Evolutionary conservation across 352 stramenopile genomes (phyloP).

Genomic region (Globisporangium paroecandrum): DNA sequence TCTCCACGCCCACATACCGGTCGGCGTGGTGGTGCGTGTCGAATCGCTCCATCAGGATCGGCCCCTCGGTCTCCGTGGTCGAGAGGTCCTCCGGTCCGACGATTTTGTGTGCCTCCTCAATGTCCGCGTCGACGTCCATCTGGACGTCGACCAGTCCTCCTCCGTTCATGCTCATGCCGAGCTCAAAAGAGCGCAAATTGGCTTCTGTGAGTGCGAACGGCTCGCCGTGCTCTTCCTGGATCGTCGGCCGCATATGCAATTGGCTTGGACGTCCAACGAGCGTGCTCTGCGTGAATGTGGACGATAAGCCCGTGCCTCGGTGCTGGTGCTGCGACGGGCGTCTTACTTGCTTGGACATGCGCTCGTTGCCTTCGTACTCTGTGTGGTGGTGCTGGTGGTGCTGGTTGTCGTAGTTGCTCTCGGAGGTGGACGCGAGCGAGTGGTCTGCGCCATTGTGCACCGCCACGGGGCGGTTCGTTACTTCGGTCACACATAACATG

Average conservation of each 20-base stretch:
- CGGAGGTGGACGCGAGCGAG: slow-evolving; percentile 7
- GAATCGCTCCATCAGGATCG: neutral
- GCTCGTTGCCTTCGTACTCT: slow-evolving; percentile 19
- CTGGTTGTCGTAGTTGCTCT: slow-evolving; percentile 13
- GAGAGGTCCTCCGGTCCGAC: slow-evolving; percentile 4
- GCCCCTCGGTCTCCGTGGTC: neutral
- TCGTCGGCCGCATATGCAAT: neutral
- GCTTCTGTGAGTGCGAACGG: slow-evolving; percentile 17
- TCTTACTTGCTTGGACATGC: slow-evolving; percentile 3
- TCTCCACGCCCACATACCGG: neutral
- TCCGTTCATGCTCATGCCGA: slow-evolving; percentile 5
- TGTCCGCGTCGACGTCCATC: neutral
- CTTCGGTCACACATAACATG: slow-evolving; percentile 16
- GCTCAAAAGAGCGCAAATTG: slow-evolving; percentile 16
- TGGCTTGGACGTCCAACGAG: slow-evolving; percentile 1
- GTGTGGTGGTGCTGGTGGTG: neutral
- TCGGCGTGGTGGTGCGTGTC: neutral
- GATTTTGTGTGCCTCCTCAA: slow-evolving; percentile 8
- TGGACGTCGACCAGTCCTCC: neutral
- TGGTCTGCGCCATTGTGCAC: slow-evolving; percentile 2
- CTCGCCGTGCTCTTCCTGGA: slow-evolving; percentile 11
- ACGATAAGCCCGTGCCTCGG: slow-evolving; percentile 6
- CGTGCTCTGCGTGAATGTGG: slow-evolving; percentile 17
- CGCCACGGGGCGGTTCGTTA: slow-evolving; percentile 8
- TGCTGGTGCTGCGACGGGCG: neutral